Percentiles rank a stretch among this genome's conserved stretches.
phyloP scores from a whole-genome alignment of 305 asterid genomes.

The Fraxinus floribunda region DNA sequence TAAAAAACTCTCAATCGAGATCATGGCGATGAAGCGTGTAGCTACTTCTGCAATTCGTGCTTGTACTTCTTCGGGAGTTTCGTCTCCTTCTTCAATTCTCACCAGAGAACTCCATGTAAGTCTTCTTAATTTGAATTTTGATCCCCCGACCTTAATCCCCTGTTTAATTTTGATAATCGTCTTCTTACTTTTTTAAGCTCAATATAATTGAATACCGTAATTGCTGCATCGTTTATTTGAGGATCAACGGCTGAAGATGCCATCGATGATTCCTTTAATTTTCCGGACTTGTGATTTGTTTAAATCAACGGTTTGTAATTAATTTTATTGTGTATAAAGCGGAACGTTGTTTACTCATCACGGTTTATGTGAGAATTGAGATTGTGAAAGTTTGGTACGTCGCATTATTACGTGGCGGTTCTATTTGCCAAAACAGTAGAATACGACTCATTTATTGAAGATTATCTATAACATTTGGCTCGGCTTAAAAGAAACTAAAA shows the following conservation, averaged over 20 bases:
- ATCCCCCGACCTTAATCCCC: background rate
- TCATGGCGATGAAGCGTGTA: constrained; percentile 81
- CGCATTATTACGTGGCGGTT: constrained; percentile 23
- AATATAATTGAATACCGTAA: background rate
- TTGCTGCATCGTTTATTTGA: background rate
- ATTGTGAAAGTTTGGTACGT: constrained; percentile 19
- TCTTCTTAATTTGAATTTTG: background rate
- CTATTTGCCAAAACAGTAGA: background rate
- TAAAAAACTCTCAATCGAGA: background rate
- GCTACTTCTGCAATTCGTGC: constrained; percentile 68
- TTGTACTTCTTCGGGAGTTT: constrained; percentile 39
- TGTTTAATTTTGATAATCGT: background rate
- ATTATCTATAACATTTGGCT: background rate
- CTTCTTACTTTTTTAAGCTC: background rate
- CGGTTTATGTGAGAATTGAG: constrained; percentile 24
- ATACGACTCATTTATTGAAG: background rate
- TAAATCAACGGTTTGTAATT: background rate
- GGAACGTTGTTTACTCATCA: constrained; percentile 24
- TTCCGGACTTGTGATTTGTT: background rate
- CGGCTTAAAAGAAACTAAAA: background rate
- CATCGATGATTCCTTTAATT: background rate
- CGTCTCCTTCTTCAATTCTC: constrained; percentile 39
- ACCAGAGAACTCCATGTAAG: constrained; percentile 70
- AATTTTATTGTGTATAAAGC: background rate
- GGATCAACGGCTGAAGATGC: background rate